Conservation (phyloP, 2,329 filamentous ascomycete genomes). For the Alternaria novae-zelandiae region DNA sequence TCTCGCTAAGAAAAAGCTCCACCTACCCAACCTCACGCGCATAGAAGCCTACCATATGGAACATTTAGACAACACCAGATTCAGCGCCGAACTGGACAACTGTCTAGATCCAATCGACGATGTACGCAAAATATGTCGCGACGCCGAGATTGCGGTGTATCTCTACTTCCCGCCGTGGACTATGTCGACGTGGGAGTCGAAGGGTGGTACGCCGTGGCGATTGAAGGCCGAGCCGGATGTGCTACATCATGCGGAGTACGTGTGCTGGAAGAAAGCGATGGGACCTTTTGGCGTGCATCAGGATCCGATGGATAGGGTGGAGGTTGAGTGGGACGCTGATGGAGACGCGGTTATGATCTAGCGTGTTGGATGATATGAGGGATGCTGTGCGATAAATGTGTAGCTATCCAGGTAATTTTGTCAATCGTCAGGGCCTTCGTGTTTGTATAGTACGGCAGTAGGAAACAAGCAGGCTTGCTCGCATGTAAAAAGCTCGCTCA, state of each 20-base stretch:
- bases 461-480: neutral
- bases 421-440: neutral
- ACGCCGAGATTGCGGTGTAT: constrained; percentile 10
- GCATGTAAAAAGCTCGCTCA: neutral
- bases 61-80: neutral
- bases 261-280: neutral
- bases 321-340: constrained; percentile 15
- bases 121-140: neutral
- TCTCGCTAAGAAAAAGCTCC: constrained; percentile 2
- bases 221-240: neutral
- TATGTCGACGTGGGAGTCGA: constrained; percentile 11
- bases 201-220: constrained; percentile 12
- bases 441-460: neutral
- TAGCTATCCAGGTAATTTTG: neutral
- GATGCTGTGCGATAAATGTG: neutral
- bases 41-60: constrained; percentile 20
- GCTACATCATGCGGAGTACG: neutral
- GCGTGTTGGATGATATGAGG: neutral
- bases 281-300: neutral
- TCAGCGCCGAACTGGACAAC: neutral
- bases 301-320: neutral
- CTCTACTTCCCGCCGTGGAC: constrained; percentile 14
- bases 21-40: constrained; percentile 7
- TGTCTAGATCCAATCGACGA: neutral
- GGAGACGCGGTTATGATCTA: constrained; percentile 10